These are phyloP conservation scores for Trichophyton simii DNA, from an alignment of 2,329 filamentous ascomycete species.

Conservation along the genomic window DNA sequence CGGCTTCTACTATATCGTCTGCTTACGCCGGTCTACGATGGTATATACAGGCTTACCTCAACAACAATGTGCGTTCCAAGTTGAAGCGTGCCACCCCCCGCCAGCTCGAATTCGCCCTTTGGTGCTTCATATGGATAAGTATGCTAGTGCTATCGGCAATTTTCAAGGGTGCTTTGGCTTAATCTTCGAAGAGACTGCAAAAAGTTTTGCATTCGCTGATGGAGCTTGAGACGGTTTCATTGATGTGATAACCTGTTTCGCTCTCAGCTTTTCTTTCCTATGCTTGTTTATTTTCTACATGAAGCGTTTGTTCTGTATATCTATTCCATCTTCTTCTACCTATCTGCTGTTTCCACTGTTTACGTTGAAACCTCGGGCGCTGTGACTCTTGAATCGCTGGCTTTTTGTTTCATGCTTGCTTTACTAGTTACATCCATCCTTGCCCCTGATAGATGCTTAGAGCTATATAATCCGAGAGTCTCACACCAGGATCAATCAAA, in stretches of 20 bases:
- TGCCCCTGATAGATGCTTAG: not conserved
- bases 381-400: not conserved
- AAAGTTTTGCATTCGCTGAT: not conserved
- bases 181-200: not conserved
- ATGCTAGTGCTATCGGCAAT: not conserved
- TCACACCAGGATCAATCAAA: not conserved
- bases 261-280: not conserved
- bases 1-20: not conserved
- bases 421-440: not conserved
- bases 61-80: not conserved
- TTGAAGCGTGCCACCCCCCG: not conserved
- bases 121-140: conserved; percentile 1
- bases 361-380: not conserved
- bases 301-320: not conserved
- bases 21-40: not conserved
- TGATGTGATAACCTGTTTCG: not conserved
- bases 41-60: not conserved
- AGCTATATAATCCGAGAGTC: not conserved
- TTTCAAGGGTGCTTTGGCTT: not conserved
- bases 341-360: not conserved
- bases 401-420: not conserved
- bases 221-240: not conserved
- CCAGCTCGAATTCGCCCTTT: not conserved
- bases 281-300: not conserved
- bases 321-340: not conserved